A percentile compares a stretch with the other conserved stretches of the same genome.
phyloP scores from a whole-genome alignment of 495 filamentous ascomycete species.

The Aspergillus steynii region DNA sequence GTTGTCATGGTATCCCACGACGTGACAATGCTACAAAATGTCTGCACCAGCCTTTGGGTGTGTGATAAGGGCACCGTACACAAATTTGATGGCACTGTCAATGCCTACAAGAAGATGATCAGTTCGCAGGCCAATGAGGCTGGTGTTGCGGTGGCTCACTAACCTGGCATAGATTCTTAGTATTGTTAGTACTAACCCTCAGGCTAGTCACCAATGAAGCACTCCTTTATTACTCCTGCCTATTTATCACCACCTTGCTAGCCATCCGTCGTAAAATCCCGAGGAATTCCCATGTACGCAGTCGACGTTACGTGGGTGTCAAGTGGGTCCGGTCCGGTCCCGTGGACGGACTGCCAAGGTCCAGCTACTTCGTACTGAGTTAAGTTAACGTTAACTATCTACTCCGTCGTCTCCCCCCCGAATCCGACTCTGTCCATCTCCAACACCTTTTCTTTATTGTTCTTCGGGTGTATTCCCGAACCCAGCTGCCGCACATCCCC shows the following conservation, averaged over 20 bases:
- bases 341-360: constrained; percentile 12
- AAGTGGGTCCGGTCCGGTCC: constrained; percentile 8
- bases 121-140: constrained; percentile 82
- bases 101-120: constrained; percentile 97
- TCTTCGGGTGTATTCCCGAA: background rate
- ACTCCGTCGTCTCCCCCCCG: background rate
- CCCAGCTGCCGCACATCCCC: background rate
- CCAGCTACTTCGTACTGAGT: too few relatives aligned
- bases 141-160: constrained; percentile 65
- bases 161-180: constrained; percentile 4
- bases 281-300: too few relatives aligned
- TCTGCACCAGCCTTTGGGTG: constrained; percentile 93
- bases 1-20: constrained; percentile 99
- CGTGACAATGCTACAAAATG: constrained; percentile 96
- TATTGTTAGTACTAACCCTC: background rate
- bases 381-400: background rate
- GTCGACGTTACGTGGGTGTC: too few relatives aligned
- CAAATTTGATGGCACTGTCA: constrained; percentile 92
- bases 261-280: too few relatives aligned
- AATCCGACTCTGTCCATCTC: too few relatives aligned
- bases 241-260: background rate
- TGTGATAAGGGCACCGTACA: constrained; percentile 95
- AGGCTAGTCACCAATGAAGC: background rate
- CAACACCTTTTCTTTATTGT: too few relatives aligned
- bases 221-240: background rate